These are phyloP conservation scores for Gossypium sturtianum DNA, from an alignment of 345 rosid species.

Conservation along the genomic window DNA sequence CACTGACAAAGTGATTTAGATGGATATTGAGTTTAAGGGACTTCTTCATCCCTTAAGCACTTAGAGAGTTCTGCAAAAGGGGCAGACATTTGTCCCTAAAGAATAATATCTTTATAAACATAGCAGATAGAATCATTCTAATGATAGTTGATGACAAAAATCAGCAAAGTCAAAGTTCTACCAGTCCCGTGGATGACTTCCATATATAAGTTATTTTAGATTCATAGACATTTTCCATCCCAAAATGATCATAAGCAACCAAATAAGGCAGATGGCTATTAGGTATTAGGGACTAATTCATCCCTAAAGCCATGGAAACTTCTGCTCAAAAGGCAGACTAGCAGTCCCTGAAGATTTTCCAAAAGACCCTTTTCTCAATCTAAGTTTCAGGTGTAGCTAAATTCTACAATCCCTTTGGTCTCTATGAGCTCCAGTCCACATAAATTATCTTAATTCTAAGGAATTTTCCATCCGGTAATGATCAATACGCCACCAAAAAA, in stretches of 20 bases:
- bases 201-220: neutral
- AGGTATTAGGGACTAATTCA: neutral
- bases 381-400: neutral
- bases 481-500: neutral
- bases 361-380: neutral
- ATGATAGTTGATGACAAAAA: neutral
- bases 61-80: neutral
- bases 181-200: neutral
- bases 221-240: neutral
- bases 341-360: neutral
- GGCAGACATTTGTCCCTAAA: neutral
- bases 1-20: neutral
- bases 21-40: slow-evolving; percentile 1
- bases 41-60: slow-evolving; percentile 14
- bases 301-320: slow-evolving; percentile 10
- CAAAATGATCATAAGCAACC: slow-evolving; percentile 11
- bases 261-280: neutral
- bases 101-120: neutral
- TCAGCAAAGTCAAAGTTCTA: neutral
- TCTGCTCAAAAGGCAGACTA: neutral
- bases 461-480: neutral
- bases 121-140: neutral
- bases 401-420: neutral
- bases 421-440: neutral
- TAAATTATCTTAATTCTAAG: neutral